Base-by-base conservation (phyloP, 257 asterid species). In the Fraxinus quadrangulata region DNA sequence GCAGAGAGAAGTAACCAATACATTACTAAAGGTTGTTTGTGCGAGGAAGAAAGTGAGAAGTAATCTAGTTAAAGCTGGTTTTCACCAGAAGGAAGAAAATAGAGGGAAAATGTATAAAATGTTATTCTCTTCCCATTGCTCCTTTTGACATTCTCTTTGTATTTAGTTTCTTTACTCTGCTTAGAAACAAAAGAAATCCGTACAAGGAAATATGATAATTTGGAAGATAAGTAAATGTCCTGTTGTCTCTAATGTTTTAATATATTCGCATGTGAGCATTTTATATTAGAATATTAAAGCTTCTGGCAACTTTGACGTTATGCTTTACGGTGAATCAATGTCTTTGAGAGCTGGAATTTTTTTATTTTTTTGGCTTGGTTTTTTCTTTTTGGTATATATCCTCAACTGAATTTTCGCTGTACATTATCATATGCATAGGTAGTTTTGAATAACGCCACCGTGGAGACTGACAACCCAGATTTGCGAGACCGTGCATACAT, bases 401-500 rank as follows among this genome's bases (percentile, higher is more conserved):
- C 1, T 23, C 16, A 23, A 21, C 31, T 61, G 67, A 4, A 23
- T 21, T 8, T 63, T 26, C 33, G 12, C 69, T 63, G 19, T 63
- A 2, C n/a, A 63, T 56, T 63, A 63, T 63, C 16, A 23, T 11
- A 63, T 63, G 75, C 71, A 71, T 81, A 96, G 99, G 99, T 92
- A 80, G 99, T 96, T 79, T 85, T 96, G 86, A 93, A 93, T 82
- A 93, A 96, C 83, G 99, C 99, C 71, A 96, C 99, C 70, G 96
- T 92, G 82, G 99, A 96, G 87, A 93, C 99, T 71, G 98, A 96
- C 81, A 96, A 96, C 72, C 99, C 99, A 51, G 99, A 96, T 88
- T 89, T 96, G 84, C 88, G 99, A 77, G 99, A 96, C 85, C 97
- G 99, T 78, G 99, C 99, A 56, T 96, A 96, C 84, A 96, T 96